Conservation (phyloP, 305 asterid species). For the Fraxinus nigra region DNA sequence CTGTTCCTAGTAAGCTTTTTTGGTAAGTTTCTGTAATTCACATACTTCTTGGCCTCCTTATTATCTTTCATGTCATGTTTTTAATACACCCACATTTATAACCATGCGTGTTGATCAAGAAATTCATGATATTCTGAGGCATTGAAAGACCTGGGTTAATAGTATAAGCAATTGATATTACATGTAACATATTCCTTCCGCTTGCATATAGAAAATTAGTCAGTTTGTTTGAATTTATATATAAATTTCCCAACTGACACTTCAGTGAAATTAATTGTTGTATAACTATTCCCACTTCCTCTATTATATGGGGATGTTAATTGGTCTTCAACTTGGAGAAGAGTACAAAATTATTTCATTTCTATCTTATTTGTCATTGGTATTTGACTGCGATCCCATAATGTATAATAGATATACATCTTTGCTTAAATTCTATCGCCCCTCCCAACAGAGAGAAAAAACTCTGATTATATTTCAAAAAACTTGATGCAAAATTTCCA, state of each 20-base stretch:
- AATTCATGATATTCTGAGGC: slow-evolving; percentile 1
- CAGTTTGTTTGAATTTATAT: not conserved
- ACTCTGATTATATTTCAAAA: slow-evolving; percentile 11
- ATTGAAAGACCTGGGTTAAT: not conserved
- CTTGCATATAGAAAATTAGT: not conserved
- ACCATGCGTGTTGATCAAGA: not conserved
- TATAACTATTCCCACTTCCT: slow-evolving; percentile 9
- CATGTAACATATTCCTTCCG: not conserved
- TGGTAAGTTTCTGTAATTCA: slow-evolving; percentile 45
- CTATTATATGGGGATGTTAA: not conserved
- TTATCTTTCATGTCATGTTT: slow-evolving; percentile 23
- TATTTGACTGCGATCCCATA: not conserved
- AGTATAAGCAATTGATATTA: not conserved
- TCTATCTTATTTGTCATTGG: not conserved
- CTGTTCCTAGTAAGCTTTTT: slow-evolving; percentile 54
- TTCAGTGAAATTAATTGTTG: not conserved
- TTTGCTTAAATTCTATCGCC: not conserved
- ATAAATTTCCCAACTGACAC: slow-evolving; percentile 1
- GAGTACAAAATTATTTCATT: not conserved
- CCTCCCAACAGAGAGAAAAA: not conserved
- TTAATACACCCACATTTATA: slow-evolving; percentile 6
- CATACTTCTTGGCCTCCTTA: slow-evolving; percentile 20
- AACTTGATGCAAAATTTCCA: slow-evolving; percentile 17
- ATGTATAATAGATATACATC: not conserved
- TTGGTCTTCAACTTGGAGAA: not conserved